phyloP scores from a whole-genome alignment of 768 basidiomycete genomes.

The Dictyophora rubrovolvata region DNA sequence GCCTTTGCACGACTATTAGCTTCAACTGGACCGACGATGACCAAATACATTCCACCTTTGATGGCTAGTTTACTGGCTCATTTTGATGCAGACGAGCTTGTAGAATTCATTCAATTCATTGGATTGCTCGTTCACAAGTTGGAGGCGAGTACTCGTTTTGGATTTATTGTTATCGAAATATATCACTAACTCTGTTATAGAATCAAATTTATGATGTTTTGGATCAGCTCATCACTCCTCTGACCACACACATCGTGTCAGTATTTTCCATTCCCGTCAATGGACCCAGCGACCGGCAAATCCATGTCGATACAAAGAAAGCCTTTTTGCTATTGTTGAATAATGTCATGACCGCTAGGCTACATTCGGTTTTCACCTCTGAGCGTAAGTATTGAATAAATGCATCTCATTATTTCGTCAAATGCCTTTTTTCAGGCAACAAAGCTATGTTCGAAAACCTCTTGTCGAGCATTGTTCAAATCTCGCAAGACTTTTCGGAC shows the following conservation, averaged over 20 bases:
- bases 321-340: constrained; percentile 81
- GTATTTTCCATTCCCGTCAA: constrained; percentile 71
- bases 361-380: constrained; percentile 80
- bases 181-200: constrained; percentile 28
- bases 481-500: constrained; percentile 72
- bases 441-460: constrained; percentile 57
- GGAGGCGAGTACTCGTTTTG: constrained; percentile 41
- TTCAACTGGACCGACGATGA: constrained; percentile 77
- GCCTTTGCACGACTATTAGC: constrained; percentile 90
- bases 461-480: constrained; percentile 59
- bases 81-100: constrained; percentile 85
- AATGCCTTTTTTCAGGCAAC: constrained; percentile 39
- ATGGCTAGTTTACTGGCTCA: constrained; percentile 87
- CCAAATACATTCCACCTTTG: constrained; percentile 77
- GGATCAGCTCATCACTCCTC: constrained; percentile 80
- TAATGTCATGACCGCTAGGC: constrained; percentile 67
- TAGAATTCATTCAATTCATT: constrained; percentile 95
- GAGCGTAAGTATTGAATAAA: constrained; percentile 48
- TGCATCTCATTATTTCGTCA: neutral
- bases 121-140: constrained; percentile 84
- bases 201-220: constrained; percentile 79
- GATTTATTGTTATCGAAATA: neutral
- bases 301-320: constrained; percentile 75
- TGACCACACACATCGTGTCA: constrained; percentile 71
- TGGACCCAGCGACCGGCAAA: constrained; percentile 76